Percentiles rank a stretch among this genome's conserved stretches.
phyloP scores from a whole-genome alignment of 2,329 filamentous ascomycete species.

The Salinomyces thailandicus region DNA sequence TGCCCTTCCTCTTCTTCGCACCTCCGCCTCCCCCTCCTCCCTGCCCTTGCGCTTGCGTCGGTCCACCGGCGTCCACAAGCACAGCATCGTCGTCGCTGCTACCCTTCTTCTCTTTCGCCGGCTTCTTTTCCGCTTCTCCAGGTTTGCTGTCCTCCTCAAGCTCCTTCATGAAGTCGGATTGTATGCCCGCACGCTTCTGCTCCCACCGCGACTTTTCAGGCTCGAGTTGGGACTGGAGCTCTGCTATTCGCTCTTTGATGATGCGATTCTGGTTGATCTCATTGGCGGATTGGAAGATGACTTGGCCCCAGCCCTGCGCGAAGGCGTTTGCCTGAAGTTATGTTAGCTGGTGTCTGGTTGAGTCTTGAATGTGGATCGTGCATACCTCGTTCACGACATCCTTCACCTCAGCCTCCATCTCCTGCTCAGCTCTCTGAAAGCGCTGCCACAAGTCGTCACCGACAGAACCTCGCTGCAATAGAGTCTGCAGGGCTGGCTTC shows the following conservation, averaged over 20 bases:
- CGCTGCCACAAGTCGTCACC: slow-evolving; percentile 94
- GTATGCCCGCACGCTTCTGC: slow-evolving; percentile 62
- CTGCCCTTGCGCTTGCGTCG: slow-evolving; percentile 33
- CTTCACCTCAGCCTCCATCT: slow-evolving; percentile 90
- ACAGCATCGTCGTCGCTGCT: slow-evolving; percentile 64
- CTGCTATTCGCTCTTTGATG: slow-evolving; percentile 62
- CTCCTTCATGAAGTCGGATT: slow-evolving; percentile 74
- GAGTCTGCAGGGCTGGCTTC: slow-evolving; percentile 73
- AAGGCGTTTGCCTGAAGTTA: slow-evolving; percentile 72
- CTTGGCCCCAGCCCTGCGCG: slow-evolving; percentile 77
- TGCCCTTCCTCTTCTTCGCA: slow-evolving; percentile 50
- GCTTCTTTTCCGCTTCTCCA: slow-evolving; percentile 14
- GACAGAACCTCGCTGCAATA: slow-evolving; percentile 83
- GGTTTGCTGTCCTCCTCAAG: slow-evolving; percentile 45
- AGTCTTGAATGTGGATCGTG: slow-evolving; percentile 2
- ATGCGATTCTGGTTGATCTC: slow-evolving; percentile 82
- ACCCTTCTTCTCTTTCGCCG: slow-evolving; percentile 11
- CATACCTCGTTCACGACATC: slow-evolving; percentile 87
- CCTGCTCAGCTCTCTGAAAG: slow-evolving; percentile 84
- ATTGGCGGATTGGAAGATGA: slow-evolving; percentile 94
- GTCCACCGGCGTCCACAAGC: slow-evolving; percentile 56
- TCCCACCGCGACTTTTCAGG: slow-evolving; percentile 90
- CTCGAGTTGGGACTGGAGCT: slow-evolving; percentile 59
- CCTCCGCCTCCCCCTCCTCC: slow-evolving; percentile 10
- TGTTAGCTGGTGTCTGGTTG: neutral